Conservation (phyloP, 1,139 yeast genomes). For the Debaryomyces coudertii region DNA sequence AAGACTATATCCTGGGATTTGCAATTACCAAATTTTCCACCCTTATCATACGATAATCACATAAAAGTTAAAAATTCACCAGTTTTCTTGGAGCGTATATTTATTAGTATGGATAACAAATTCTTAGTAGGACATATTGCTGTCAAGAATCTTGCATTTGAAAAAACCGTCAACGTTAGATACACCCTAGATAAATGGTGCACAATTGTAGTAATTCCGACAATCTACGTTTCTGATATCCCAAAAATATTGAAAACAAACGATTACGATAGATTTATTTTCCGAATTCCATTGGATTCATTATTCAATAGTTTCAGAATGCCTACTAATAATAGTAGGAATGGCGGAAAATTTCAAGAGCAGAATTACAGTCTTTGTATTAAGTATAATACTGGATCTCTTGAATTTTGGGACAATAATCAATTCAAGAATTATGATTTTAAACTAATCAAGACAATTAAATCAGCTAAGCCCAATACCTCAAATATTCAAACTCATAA, state of each 20-base stretch:
- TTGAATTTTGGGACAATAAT: constrained; percentile 83
- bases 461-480: not conserved
- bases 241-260: constrained; percentile 55
- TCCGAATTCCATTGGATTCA: constrained; percentile 51
- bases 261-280: constrained; percentile 61
- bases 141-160: constrained; percentile 67
- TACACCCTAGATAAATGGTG: constrained; percentile 76
- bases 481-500: constrained; percentile 11
- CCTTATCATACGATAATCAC: constrained; percentile 39
- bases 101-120: constrained; percentile 58
- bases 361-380: constrained; percentile 56
- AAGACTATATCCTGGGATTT: constrained; percentile 52
- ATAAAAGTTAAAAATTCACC: constrained; percentile 39
- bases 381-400: constrained; percentile 50
- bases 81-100: constrained; percentile 67
- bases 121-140: constrained; percentile 72
- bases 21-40: constrained; percentile 49
- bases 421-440: constrained; percentile 58
- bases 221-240: constrained; percentile 61
- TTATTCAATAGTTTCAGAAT: constrained; percentile 36
- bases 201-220: constrained; percentile 69
- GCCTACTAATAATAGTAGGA: constrained; percentile 10
- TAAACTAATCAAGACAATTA: constrained; percentile 36
- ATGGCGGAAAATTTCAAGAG: constrained; percentile 18
- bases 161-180: constrained; percentile 63